Base-by-base conservation (phyloP, 805 yeast species). In the Nakazawaea wyomingensis region DNA sequence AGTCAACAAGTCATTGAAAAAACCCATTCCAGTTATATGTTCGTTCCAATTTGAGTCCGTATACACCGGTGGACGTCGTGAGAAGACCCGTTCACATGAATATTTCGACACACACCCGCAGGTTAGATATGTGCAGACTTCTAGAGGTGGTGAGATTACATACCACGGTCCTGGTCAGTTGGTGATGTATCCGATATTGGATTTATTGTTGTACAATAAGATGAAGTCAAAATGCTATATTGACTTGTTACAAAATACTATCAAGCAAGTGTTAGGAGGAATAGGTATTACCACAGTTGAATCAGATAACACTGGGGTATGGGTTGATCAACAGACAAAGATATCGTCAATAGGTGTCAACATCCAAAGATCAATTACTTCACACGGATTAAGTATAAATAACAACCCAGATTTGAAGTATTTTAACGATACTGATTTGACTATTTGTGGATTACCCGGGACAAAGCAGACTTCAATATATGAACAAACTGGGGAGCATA, bases 91-190 rank as follows among this genome's bases (percentile, higher is more conserved):
- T 16, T 18, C 11, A 7, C 39, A 44, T 31, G 24, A 29, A 14
- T 29, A 22, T 38, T 38, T 21, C 29, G 24, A 22, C 16, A 13
- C 5, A 16, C 41, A 47, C 19, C 48, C 47, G 4, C 54, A 48
- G 2, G 82, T 89, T 13, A 70, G 71, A 24, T 85, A 78, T 55
- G 73, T 81, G n/a, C 91, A 86, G 53, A 75, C 93, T 0, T 79
- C 79, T 42, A 69, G 99, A 48, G 99, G 99, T 13, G 99, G 99
- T 0, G 95, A 93, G 58, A 78, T 93, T 1, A 93, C 99, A 0
- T 93, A 86, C 69, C 99, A 93, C 64, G 98, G 98, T 0, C 85
- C 93, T 1, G 99, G 99, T 0, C 99, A 93, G 61, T 57, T 88
- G 30, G 96, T 90, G 2, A 78, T 87, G 4, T 93, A 91, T 56